These are phyloP conservation scores for Hypoxylon rickii DNA, from an alignment of 495 filamentous ascomycete genomes.

Conservation along the genomic window DNA sequence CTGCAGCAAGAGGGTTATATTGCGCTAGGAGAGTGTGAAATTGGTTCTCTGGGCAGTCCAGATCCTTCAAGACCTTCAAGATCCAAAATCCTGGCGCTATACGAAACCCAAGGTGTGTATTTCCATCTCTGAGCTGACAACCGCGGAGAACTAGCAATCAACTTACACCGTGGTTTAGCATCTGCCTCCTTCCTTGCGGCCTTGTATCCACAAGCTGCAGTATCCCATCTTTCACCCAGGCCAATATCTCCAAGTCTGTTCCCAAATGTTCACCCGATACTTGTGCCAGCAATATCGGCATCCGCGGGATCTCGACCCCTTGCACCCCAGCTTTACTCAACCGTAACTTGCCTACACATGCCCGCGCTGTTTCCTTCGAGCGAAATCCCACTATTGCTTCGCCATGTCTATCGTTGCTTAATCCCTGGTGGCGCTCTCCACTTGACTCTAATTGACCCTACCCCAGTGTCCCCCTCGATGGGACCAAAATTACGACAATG, in stretches of 20 bases:
- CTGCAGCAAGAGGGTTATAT: slow-evolving; percentile 36
- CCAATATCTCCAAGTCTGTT: slow-evolving; percentile 43
- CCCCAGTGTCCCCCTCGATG: slow-evolving; percentile 45
- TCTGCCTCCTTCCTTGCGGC: slow-evolving; percentile 50
- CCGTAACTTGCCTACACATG: slow-evolving; percentile 42
- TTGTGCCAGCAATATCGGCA: slow-evolving; percentile 38
- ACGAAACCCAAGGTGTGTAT: slow-evolving; percentile 48
- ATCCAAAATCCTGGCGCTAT: slow-evolving; percentile 45
- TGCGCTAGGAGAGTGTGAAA: slow-evolving; percentile 12
- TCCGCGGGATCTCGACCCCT: slow-evolving; percentile 38
- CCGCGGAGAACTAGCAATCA: slow-evolving; percentile 22
- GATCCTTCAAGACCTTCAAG: slow-evolving; percentile 19
- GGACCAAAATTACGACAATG: slow-evolving; percentile 52
- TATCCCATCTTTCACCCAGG: slow-evolving; percentile 44
- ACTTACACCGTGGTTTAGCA: slow-evolving; percentile 35
- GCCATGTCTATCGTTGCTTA: slow-evolving; percentile 45
- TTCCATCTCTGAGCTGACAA: not conserved
- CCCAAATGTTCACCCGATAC: slow-evolving; percentile 44
- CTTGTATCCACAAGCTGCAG: slow-evolving; percentile 29
- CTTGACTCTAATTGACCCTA: slow-evolving; percentile 53
- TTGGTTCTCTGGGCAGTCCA: slow-evolving; percentile 11
- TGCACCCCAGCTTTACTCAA: slow-evolving; percentile 40
- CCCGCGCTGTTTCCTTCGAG: slow-evolving; percentile 44
- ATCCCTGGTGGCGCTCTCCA: slow-evolving; percentile 46
- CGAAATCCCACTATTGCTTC: slow-evolving; percentile 45